A percentile compares a stretch with the other conserved stretches of the same genome.
Evolutionary conservation across 2,329 filamentous ascomycete species (phyloP).

Genomic region (Penicillium sp.): DNA sequence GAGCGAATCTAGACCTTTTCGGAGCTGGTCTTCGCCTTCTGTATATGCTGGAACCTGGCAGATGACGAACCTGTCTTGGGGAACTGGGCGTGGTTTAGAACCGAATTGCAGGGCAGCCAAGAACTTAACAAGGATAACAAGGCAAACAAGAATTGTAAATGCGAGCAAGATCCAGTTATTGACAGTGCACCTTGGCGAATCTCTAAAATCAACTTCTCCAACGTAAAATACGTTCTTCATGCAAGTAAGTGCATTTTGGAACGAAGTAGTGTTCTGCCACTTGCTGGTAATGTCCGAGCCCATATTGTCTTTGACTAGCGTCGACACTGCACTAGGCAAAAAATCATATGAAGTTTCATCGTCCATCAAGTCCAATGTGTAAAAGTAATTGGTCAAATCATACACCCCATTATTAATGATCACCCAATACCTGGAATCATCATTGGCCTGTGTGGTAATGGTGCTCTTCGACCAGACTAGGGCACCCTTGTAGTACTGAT

Average conservation of each 20-base stretch:
- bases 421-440: slow-evolving; percentile 71
- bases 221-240: slow-evolving; percentile 79
- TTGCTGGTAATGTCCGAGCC: slow-evolving; percentile 71
- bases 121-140: slow-evolving; percentile 83
- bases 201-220: slow-evolving; percentile 80
- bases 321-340: slow-evolving; percentile 63
- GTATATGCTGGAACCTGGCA: slow-evolving; percentile 98
- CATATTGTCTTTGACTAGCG: slow-evolving; percentile 68
- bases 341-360: slow-evolving; percentile 62
- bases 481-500: slow-evolving; percentile 81
- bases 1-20: slow-evolving; percentile 89
- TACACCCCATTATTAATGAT: slow-evolving; percentile 73
- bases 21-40: slow-evolving; percentile 90
- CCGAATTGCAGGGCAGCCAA: slow-evolving; percentile 89
- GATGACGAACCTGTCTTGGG: slow-evolving; percentile 98
- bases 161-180: slow-evolving; percentile 88
- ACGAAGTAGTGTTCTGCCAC: slow-evolving; percentile 53
- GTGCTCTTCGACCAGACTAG: slow-evolving; percentile 65
- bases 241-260: slow-evolving; percentile 70
- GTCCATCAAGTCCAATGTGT: slow-evolving; percentile 62
- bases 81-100: slow-evolving; percentile 79
- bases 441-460: slow-evolving; percentile 62
- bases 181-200: slow-evolving; percentile 69
- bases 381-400: slow-evolving; percentile 88
- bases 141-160: slow-evolving; percentile 78